A percentile compares a stretch with the other conserved stretches of the same genome.
phyloP scores from a whole-genome alignment of 208 protist genomes.

The Wallacemonas sp. region DNA sequence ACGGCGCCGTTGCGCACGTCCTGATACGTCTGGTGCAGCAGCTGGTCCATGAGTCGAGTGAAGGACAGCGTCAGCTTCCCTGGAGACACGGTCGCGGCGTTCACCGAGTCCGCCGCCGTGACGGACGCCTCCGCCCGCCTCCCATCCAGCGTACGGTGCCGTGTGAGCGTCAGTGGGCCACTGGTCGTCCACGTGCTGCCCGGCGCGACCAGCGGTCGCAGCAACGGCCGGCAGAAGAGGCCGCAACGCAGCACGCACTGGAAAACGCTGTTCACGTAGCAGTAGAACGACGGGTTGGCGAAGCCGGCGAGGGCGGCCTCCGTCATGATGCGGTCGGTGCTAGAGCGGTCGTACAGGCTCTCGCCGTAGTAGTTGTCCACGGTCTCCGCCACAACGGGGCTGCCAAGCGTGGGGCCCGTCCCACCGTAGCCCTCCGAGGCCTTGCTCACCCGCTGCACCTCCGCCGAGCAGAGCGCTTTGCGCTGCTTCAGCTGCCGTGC shows the following conservation, averaged over 20 bases:
- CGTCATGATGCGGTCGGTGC: constrained; percentile 43
- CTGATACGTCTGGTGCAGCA: constrained; percentile 43
- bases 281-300: constrained; percentile 92
- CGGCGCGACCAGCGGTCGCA: constrained; percentile 13
- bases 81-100: constrained; percentile 7
- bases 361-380: constrained; percentile 9
- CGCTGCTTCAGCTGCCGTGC: constrained; percentile 26
- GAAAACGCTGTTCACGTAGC: constrained; percentile 96
- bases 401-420: not conserved
- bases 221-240: constrained; percentile 48
- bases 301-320: constrained; percentile 73
- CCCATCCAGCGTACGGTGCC: not conserved
- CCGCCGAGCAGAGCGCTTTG: not conserved
- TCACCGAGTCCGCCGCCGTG: not conserved
- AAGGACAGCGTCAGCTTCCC: constrained; percentile 57
- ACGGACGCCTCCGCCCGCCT: too few relatives aligned
- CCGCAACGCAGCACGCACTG: constrained; percentile 91
- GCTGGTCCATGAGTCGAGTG: constrained; percentile 36
- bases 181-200: not conserved
- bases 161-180: not conserved
- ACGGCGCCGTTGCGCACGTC: constrained; percentile 50
- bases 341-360: constrained; percentile 17
- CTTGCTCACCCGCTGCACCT: constrained; percentile 31
- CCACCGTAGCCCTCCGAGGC: constrained; percentile 12
- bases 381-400: not conserved